Evolutionary conservation across 2,329 filamentous ascomycete species (phyloP), one percentile per base, ranked within the genome.

Genomic region (Sporothrix curviconia): DNA sequence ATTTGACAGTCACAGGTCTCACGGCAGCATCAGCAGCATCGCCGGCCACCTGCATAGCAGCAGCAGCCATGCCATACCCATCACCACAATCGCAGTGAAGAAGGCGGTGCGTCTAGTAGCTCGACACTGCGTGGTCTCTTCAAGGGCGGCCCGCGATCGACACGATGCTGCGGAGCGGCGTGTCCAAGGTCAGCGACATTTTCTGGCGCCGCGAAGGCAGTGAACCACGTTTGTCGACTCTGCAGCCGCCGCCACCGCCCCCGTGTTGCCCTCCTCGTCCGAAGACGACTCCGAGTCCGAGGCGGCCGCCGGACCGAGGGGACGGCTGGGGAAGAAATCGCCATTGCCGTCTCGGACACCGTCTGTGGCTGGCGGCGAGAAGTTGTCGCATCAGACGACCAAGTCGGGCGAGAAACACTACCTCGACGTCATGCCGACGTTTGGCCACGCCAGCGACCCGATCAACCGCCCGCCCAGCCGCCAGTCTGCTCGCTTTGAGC

Each of bases 141-240:
- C 55, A 47, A 44, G 8, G 46, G 56, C 30, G 86, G 3, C 82
- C 84, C 51, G 79, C 87, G 56, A 84, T 92, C 61, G 88, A 90
- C 60, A 87, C 83, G 30, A 79, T 90, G 30, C 81, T 95, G 44
- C 78, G 80, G 25, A 81, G 76, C 7, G 72, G 81, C 24, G 78
- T 83, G 6, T 81, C 78, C 25, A 82, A 78, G 63, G 69, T 84
- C 14, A 76, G 79, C 30, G 81, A 83, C 52, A 72, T 84, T 54
- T 63, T 84, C 22, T 83, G 81, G 79, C 78, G 76, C 62, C 81
- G 76, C 59, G 80, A 83, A 6, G 66, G 67, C 4, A 64, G 64
- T 9, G 68, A 62, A 3, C 30, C 40, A 1, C 32, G 12, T 40
- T 4, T 9, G 55, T 32, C 2, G 59, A 32, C 14, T 15, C 52